Evolutionary conservation across 2,329 filamentous ascomycete species (phyloP).

Genomic region (Karstenula rhodostoma): DNA sequence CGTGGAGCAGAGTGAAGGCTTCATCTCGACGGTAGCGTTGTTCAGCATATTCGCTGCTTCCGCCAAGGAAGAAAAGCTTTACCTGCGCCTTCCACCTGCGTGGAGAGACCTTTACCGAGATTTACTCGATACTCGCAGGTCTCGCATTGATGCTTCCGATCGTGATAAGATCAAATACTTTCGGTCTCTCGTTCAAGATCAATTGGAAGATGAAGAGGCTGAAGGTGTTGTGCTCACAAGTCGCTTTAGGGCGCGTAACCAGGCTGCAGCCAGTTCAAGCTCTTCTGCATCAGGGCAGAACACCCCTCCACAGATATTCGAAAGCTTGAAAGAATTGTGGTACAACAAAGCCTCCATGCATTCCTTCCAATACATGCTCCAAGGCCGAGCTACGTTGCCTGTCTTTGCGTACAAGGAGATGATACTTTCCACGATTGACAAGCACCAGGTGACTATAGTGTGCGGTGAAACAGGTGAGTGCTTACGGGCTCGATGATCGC

Average conservation of each 20-base stretch:
- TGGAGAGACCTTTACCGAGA: constrained; percentile 91
- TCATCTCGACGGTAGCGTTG: constrained; percentile 79
- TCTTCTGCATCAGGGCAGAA: constrained; percentile 41
- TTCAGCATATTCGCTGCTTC: constrained; percentile 83
- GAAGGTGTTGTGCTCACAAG: constrained; percentile 73
- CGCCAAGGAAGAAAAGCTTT: constrained; percentile 84
- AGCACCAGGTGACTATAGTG: constrained; percentile 87
- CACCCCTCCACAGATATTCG: constrained; percentile 40
- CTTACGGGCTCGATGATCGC: too few species aligned
- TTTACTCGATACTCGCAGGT: constrained; percentile 74
- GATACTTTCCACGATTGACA: constrained; percentile 78
- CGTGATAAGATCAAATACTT: constrained; percentile 73
- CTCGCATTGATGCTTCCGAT: constrained; percentile 73
- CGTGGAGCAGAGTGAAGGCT: constrained; percentile 83
- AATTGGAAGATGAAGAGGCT: constrained; percentile 64
- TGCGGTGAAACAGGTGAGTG: constrained; percentile 79
- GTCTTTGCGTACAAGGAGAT: constrained; percentile 86
- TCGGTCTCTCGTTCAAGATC: constrained; percentile 72
- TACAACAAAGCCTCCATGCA: constrained; percentile 57
- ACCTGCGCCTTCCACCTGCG: constrained; percentile 75
- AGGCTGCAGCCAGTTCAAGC: constrained; percentile 36
- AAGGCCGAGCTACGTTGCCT: constrained; percentile 79
- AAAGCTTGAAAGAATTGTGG: constrained; percentile 62
- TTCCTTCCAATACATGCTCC: constrained; percentile 80
- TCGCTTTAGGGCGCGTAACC: constrained; percentile 67